Percentiles rank a stretch among this genome's conserved stretches.
phyloP scores from a whole-genome alignment of 352 stramenopile species.

The Phytophthora pistaciae region DNA sequence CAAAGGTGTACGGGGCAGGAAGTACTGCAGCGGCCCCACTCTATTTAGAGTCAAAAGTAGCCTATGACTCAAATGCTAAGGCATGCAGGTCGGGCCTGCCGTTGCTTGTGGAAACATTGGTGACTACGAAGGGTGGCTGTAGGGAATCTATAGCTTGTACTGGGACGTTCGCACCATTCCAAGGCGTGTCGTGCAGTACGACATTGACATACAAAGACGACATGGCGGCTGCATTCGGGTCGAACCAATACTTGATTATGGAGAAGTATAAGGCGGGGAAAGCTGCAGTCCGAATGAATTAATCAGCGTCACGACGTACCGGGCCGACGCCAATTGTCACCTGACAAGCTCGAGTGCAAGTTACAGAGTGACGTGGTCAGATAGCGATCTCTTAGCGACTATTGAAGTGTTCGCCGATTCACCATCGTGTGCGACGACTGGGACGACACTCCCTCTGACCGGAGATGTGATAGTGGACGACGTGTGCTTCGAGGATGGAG shows the following conservation, averaged over 20 bases:
- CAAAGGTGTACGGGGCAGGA: background rate
- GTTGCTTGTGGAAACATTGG: background rate
- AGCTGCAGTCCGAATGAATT: background rate
- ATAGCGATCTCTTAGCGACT: background rate
- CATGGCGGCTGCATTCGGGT: background rate
- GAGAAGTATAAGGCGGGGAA: background rate
- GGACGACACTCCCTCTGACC: background rate
- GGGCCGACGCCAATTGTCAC: conserved; percentile 20
- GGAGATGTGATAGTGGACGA: background rate
- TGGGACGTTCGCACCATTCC: background rate
- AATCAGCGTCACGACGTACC: conserved; percentile 9
- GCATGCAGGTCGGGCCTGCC: background rate
- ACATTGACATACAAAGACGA: background rate
- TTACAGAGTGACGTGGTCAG: conserved; percentile 1
- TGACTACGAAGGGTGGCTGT: background rate
- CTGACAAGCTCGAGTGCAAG: conserved; percentile 1
- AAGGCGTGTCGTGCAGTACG: background rate
- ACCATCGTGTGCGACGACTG: background rate
- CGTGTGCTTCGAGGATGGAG: background rate
- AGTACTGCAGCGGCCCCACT: background rate
- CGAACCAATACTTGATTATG: background rate
- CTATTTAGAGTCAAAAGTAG: background rate
- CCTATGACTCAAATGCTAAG: background rate
- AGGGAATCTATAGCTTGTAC: background rate
- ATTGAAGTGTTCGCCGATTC: conserved; percentile 7